phyloP scores from a whole-genome alignment of 768 basidiomycete species.

The Termitomyces sp. region DNA sequence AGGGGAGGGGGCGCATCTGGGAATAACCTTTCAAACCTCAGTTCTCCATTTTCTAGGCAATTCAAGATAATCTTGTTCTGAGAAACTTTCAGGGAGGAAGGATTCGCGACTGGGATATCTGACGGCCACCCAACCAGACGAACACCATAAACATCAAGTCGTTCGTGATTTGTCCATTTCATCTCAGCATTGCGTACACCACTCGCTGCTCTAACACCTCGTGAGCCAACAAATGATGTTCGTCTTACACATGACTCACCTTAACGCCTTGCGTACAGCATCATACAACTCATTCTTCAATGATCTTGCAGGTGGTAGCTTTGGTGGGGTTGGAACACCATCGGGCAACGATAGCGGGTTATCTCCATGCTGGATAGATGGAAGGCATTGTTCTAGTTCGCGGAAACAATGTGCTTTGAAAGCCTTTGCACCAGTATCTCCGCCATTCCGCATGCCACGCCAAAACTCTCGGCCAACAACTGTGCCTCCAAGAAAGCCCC shows the following conservation, averaged over 20 bases:
- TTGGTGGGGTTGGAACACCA: slow-evolving; percentile 12
- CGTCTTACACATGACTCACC: slow-evolving; percentile 28
- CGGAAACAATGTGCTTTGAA: slow-evolving; percentile 46
- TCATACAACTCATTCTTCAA: slow-evolving; percentile 56
- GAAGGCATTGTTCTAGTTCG: slow-evolving; percentile 14
- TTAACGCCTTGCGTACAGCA: slow-evolving; percentile 44
- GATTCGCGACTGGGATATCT: slow-evolving; percentile 53
- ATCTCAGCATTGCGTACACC: slow-evolving; percentile 65
- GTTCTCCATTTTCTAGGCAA: slow-evolving; percentile 38
- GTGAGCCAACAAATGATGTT: background rate
- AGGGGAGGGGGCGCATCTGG: background rate
- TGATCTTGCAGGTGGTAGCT: slow-evolving; percentile 26
- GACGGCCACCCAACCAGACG: slow-evolving; percentile 61
- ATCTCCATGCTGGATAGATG: slow-evolving; percentile 1
- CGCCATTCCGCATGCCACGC: slow-evolving; percentile 55
- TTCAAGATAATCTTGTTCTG: slow-evolving; percentile 54
- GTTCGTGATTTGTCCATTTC: slow-evolving; percentile 69
- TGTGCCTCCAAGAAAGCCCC: slow-evolving; percentile 62
- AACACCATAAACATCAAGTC: slow-evolving; percentile 52
- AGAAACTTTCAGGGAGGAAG: slow-evolving; percentile 46
- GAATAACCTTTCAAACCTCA: slow-evolving; percentile 39
- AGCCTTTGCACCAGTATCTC: slow-evolving; percentile 47
- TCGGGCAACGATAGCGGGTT: background rate
- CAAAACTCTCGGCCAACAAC: slow-evolving; percentile 59
- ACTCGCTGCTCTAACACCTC: slow-evolving; percentile 37